These are phyloP conservation scores for Geotrichum phurueaensis DNA, from an alignment of 1,139 yeast species.

Conservation along the genomic window DNA sequence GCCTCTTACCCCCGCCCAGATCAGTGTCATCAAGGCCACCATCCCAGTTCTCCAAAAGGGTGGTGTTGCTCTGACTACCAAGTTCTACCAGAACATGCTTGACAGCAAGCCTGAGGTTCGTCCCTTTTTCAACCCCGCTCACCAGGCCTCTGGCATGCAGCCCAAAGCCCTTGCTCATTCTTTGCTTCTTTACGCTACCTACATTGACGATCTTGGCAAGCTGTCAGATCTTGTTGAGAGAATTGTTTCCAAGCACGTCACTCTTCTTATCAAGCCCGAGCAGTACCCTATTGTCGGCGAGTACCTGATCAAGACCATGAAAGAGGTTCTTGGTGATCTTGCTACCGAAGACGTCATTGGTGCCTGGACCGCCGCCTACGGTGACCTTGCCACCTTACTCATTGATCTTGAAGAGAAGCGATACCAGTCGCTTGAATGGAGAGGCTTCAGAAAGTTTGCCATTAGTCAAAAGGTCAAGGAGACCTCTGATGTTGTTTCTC, in stretches of 20 bases:
- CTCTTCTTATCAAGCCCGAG: conserved; percentile 54
- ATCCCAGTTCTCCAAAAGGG: conserved; percentile 53
- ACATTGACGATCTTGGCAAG: conserved; percentile 55
- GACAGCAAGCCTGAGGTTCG: conserved; percentile 48
- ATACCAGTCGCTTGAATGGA: conserved; percentile 46
- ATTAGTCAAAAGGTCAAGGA: conserved; percentile 44
- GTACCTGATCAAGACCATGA: conserved; percentile 49
- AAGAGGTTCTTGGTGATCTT: conserved; percentile 50
- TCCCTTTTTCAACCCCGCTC: conserved; percentile 54
- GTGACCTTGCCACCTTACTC: conserved; percentile 54
- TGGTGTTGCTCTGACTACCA: conserved; percentile 51
- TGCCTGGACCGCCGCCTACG: conserved; percentile 67
- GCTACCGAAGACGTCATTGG: conserved; percentile 53
- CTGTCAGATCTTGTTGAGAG: conserved; percentile 51
- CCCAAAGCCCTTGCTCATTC: conserved; percentile 63
- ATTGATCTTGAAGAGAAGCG: conserved; percentile 50
- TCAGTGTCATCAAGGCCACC: conserved; percentile 46
- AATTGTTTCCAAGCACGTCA: conserved; percentile 62
- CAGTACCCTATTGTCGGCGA: conserved; percentile 63
- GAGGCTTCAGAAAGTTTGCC: conserved; percentile 49
- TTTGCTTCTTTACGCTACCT: conserved; percentile 54
- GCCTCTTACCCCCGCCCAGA: conserved; percentile 33
- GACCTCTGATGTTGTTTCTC: conserved; percentile 45
- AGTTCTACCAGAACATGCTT: conserved; percentile 54
- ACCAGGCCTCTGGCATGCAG: conserved; percentile 53